Evolutionary conservation across 192 early-diverging fungal genomes (phyloP), one percentile per base, ranked within the genome.

Genomic region (Coemansia sp.): DNA sequence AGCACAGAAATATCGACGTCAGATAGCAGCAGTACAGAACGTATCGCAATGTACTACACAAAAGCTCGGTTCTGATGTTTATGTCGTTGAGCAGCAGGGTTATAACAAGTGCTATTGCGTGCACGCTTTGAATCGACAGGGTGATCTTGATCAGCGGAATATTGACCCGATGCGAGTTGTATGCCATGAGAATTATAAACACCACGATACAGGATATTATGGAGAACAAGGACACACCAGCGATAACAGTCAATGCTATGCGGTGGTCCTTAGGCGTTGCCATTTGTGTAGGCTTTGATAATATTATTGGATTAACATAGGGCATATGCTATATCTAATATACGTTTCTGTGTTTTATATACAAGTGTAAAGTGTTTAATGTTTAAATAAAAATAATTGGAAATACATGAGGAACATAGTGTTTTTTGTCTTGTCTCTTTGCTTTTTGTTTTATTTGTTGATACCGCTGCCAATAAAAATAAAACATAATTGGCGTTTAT

Each of bases 91-190:
- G 61, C 1, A 75, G 32, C 2, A 84, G 33, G 15, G 81, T 71
- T 1, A 75, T 61, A 11, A 84, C 61, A 2, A 84, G 70, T 32
- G 73, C 81, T 28, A 84, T 28, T 12, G 70, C 43, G 15, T 84
- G 75, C 43, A 79, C 73, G 22, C 73, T 78, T 54, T 84, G 81
- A 1, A 84, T 78, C 0, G 66, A 68, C 57, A 75, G 62, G 14
- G 81, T 84, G 41, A 84, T 67, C 45, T 73, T 84, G n/a, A 84
- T 65, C 0, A 84, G 71, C 2, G 81, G 81, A 1, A 84, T 75
- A 20, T 78, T 75, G 22, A 84, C 62, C 12, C 81, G 43, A 39
- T 67, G 73, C 17, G 81, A 52, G 20, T 71, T 78, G 37, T 58
- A 75, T 7, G 73, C 70, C 15, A 84, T 67, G 17, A 84, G 67